These are phyloP conservation scores for Streptanthus diversifolius DNA, from an alignment of 345 rosid species.

Conservation along the genomic window DNA sequence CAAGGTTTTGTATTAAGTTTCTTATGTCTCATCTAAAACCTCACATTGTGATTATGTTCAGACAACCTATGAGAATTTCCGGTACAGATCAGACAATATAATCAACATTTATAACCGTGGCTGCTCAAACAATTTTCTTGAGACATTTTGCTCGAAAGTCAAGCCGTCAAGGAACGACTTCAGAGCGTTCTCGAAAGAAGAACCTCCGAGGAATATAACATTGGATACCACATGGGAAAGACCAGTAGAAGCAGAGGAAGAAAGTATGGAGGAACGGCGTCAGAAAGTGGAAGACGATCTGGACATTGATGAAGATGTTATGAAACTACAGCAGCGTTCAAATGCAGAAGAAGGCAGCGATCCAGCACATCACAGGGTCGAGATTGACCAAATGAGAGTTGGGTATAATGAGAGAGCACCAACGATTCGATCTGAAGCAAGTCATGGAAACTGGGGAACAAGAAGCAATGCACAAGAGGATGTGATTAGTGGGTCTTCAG, in stretches of 20 bases:
- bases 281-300: slow-evolving; percentile 80
- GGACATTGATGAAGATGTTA: slow-evolving; percentile 70
- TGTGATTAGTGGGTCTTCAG: slow-evolving; percentile 45
- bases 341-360: slow-evolving; percentile 56
- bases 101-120: slow-evolving; percentile 59
- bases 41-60: slow-evolving; percentile 32
- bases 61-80: slow-evolving; percentile 97
- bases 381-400: slow-evolving; percentile 48
- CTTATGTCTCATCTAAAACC: neutral
- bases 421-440: slow-evolving; percentile 47
- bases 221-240: slow-evolving; percentile 46
- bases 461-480: slow-evolving; percentile 64
- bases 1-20: neutral
- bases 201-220: slow-evolving; percentile 42
- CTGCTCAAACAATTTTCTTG: slow-evolving; percentile 57
- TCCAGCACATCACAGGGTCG: slow-evolving; percentile 36
- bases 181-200: slow-evolving; percentile 62
- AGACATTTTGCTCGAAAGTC: slow-evolving; percentile 67
- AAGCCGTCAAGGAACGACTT: slow-evolving; percentile 80
- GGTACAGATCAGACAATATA: slow-evolving; percentile 75
- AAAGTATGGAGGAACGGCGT: slow-evolving; percentile 47
- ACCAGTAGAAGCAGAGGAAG: slow-evolving; percentile 44
- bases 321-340: slow-evolving; percentile 68
- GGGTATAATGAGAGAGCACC: slow-evolving; percentile 60
- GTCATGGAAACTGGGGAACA: slow-evolving; percentile 70